A percentile compares a stretch with the other conserved stretches of the same genome.
These are phyloP conservation scores for Chloranthus sessilifolius DNA, from an alignment of 164 flowering plant genomes.

Conservation along the genomic window DNA sequence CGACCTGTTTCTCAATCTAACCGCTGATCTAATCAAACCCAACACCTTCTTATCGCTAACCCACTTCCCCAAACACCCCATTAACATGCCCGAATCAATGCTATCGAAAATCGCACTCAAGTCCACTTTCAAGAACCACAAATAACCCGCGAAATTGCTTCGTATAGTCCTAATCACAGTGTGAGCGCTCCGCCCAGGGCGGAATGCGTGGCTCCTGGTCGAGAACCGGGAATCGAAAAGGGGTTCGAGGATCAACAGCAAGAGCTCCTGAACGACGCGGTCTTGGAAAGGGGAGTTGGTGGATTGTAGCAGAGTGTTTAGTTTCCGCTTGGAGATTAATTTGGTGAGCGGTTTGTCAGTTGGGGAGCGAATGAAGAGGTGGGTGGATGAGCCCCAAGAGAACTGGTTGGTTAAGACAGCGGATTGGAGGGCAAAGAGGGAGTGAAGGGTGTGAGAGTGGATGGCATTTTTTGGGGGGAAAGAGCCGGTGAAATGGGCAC, in stretches of 20 bases:
- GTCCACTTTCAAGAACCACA: constrained; percentile 87
- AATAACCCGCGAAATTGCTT: constrained; percentile 88
- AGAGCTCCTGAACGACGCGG: constrained; percentile 80
- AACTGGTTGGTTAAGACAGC: constrained; percentile 55
- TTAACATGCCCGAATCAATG: constrained; percentile 39
- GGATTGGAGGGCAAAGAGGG: constrained; percentile 57
- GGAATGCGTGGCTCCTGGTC: constrained; percentile 63
- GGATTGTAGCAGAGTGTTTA: constrained; percentile 42
- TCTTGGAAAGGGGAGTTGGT: constrained; percentile 62
- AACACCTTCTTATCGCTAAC: constrained; percentile 71
- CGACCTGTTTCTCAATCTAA: constrained; percentile 15
- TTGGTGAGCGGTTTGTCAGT: constrained; percentile 35
- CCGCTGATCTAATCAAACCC: constrained; percentile 55
- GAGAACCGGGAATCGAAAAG: constrained; percentile 81
- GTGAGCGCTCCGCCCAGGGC: constrained; percentile 84
- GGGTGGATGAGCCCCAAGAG: constrained; percentile 48
- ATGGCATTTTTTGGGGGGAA: constrained; percentile 81
- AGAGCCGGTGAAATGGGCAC: constrained; percentile 69
- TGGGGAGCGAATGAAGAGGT: constrained; percentile 52
- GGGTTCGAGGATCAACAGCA: constrained; percentile 79
- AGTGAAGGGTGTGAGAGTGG: constrained; percentile 40
- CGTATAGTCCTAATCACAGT: constrained; percentile 81
- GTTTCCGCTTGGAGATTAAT: constrained; percentile 42
- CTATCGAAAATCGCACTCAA: constrained; percentile 47
- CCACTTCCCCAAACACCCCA: constrained; percentile 57